Evolutionary conservation across 352 stramenopile species (phyloP).

Genomic region (Phytophthora niederhauseri): DNA sequence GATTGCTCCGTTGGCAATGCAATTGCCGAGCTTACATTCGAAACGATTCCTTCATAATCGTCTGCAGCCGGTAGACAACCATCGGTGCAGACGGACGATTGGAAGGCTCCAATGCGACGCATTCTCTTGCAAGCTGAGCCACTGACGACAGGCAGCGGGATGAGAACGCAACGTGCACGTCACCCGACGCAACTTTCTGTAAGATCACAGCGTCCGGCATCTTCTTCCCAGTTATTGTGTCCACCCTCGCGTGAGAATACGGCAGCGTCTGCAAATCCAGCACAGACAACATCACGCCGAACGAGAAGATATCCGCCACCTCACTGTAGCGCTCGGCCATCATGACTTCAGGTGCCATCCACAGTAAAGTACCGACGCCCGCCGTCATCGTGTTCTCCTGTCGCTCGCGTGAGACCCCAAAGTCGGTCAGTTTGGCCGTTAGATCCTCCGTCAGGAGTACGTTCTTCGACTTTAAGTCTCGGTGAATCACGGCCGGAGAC

Average conservation of each 20-base stretch:
- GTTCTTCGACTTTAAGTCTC: background rate
- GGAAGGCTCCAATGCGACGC: slow-evolving; percentile 15
- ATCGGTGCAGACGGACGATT: slow-evolving; percentile 17
- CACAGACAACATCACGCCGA: background rate
- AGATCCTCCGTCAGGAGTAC: background rate
- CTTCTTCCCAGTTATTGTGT: slow-evolving; percentile 12
- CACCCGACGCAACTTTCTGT: slow-evolving; percentile 23
- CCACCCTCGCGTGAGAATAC: slow-evolving; percentile 13
- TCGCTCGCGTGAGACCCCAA: background rate
- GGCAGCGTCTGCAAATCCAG: background rate
- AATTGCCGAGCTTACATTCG: too few relatives aligned
- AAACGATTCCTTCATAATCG: slow-evolving; percentile 7
- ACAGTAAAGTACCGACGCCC: background rate
- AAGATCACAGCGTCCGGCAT: slow-evolving; percentile 27
- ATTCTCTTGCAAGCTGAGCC: slow-evolving; percentile 13
- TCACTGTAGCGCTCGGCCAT: slow-evolving; percentile 14
- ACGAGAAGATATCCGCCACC: slow-evolving; percentile 6
- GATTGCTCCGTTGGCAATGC: too few relatives aligned
- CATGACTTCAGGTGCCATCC: background rate
- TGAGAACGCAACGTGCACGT: slow-evolving; percentile 23
- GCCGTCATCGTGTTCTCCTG: background rate
- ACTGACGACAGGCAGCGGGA: background rate
- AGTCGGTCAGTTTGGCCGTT: background rate
- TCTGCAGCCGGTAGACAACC: slow-evolving; percentile 25
- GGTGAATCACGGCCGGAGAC: too few relatives aligned